Evolutionary conservation across 148 eudicot genomes (phyloP).

Genomic region (Rhododendron simsii): DNA sequence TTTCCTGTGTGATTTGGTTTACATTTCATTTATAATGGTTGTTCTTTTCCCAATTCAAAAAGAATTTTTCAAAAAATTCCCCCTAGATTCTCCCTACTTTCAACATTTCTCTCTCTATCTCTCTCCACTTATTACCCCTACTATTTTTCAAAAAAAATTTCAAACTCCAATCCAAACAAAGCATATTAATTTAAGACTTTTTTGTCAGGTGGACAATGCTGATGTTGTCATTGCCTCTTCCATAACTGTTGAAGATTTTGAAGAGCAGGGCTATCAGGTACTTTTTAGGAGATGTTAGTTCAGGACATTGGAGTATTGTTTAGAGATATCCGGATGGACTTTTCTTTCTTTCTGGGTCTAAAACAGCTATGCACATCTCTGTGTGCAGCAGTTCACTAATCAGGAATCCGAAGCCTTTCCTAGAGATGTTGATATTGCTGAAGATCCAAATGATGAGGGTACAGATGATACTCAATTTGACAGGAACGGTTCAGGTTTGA

Average conservation of each 20-base stretch:
- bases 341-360: background rate
- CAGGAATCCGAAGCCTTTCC: conserved; percentile 4
- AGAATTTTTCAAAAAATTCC: no score
- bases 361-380: background rate
- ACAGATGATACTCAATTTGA: background rate
- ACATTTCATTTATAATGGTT: background rate
- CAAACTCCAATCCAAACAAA: no score
- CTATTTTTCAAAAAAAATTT: no score
- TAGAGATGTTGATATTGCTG: conserved; percentile 6
- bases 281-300: background rate
- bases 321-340: background rate
- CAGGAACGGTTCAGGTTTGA: conserved; percentile 15
- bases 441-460: background rate
- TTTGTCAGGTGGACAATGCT: conserved; percentile 18
- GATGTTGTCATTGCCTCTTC: conserved; percentile 10
- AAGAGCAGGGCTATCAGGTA: conserved; percentile 27
- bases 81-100: no score
- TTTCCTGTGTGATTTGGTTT: background rate
- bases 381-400: conserved; percentile 1
- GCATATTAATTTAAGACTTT: background rate
- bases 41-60: no score
- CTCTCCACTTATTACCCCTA: no score
- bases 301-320: background rate
- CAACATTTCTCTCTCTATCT: no score
- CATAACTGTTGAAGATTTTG: conserved; percentile 22